Conservation (phyloP, 441 rosid species). For the Mallotus japonicus region DNA sequence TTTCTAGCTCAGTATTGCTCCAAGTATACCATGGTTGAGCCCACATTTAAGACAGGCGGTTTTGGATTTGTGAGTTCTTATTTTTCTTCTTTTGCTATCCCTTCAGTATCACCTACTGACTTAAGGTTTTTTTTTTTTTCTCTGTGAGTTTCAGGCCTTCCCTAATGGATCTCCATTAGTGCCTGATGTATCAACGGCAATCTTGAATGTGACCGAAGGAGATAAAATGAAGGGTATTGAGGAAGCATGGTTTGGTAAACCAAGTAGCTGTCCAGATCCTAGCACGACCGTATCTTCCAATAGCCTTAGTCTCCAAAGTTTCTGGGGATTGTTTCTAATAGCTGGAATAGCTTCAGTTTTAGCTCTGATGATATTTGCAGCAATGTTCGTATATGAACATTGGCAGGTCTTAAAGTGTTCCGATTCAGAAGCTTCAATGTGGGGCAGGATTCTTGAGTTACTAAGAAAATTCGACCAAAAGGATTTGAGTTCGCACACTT, state of each 20-base stretch:
- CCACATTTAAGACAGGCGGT: slow-evolving; percentile 29
- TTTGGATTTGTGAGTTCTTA: slow-evolving; percentile 57
- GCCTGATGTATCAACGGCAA: slow-evolving; percentile 53
- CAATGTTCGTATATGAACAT: slow-evolving; percentile 30
- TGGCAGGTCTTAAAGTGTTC: slow-evolving; percentile 14
- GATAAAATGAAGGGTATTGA: slow-evolving; percentile 39
- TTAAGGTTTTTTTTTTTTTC: slow-evolving; percentile 8
- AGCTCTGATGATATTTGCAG: slow-evolving; percentile 38
- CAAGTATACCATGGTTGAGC: slow-evolving; percentile 45
- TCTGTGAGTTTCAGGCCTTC: slow-evolving; percentile 28
- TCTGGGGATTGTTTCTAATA: slow-evolving; percentile 53
- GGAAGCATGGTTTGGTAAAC: slow-evolving; percentile 28
- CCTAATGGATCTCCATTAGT: slow-evolving; percentile 59
- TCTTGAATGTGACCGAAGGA: slow-evolving; percentile 50
- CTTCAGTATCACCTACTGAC: background rate
- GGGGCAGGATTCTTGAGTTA: slow-evolving; percentile 23
- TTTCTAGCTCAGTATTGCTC: slow-evolving; percentile 38
- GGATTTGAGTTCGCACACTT: slow-evolving; percentile 35
- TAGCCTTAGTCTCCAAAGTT: slow-evolving; percentile 49
- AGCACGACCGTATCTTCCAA: slow-evolving; percentile 27
- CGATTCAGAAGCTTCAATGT: slow-evolving; percentile 15
- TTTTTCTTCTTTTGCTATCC: background rate
- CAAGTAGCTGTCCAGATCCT: slow-evolving; percentile 32
- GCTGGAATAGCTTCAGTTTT: slow-evolving; percentile 34
- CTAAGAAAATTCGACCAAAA: slow-evolving; percentile 30